These are phyloP conservation scores for Saccharum officinarum DNA, from an alignment of 176 grass and related monocot genomes.

Conservation along the genomic window DNA sequence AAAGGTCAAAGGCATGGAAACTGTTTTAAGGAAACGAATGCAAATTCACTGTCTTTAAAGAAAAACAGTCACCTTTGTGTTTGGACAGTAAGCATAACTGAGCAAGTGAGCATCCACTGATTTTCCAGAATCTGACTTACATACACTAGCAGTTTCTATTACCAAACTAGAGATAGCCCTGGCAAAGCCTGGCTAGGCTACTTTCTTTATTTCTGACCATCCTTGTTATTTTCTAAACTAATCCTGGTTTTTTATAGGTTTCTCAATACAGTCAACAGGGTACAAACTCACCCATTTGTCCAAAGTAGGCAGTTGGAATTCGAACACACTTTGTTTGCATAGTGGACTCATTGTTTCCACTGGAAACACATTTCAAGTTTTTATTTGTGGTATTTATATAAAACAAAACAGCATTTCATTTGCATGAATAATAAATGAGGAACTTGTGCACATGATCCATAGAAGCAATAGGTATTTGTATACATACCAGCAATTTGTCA, in stretches of 20 bases:
- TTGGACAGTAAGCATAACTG: conserved; percentile 6
- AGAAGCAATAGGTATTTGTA: background rate
- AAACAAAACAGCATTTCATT: background rate
- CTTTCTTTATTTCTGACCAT: background rate
- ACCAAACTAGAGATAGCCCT: background rate
- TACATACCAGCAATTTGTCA: conserved; percentile 85
- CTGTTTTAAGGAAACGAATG: background rate
- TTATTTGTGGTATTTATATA: background rate
- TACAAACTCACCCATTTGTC: background rate
- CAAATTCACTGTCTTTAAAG: background rate
- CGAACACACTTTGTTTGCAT: background rate
- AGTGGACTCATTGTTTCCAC: background rate
- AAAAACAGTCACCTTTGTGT: background rate
- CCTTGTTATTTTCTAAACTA: background rate
- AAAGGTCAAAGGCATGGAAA: background rate
- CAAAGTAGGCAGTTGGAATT: background rate
- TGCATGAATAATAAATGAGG: background rate
- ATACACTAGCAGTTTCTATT: background rate
- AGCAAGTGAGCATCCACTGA: background rate
- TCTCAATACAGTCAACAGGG: background rate
- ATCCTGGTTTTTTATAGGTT: background rate
- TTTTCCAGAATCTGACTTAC: background rate
- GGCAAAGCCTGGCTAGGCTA: background rate
- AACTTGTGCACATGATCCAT: conserved; percentile 6
- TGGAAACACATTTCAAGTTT: background rate